A percentile compares a stretch with the other conserved stretches of the same genome.
These are phyloP conservation scores for Quercus agrifolia DNA, from an alignment of 306 rosid genomes.

Conservation along the genomic window DNA sequence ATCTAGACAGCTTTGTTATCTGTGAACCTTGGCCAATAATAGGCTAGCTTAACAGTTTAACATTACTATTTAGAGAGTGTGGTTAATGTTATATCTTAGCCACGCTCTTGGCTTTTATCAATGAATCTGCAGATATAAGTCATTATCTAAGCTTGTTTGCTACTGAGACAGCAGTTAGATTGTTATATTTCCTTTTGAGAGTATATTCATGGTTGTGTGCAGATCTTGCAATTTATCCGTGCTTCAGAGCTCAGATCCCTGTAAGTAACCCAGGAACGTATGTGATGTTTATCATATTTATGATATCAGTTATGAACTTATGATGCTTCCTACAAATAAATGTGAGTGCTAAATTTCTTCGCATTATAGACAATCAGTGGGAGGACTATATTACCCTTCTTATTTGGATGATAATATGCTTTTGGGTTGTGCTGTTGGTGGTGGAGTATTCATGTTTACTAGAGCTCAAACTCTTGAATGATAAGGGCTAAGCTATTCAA, in stretches of 20 bases:
- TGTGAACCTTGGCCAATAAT: neutral
- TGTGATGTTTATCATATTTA: neutral
- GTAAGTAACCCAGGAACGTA: conserved; percentile 78
- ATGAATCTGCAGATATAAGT: neutral
- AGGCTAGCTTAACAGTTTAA: neutral
- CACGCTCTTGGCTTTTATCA: neutral
- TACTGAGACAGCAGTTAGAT: neutral
- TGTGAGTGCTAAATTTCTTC: no score
- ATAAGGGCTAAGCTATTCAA: conserved; percentile 1
- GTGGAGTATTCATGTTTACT: conserved; percentile 84
- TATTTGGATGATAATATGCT: no score
- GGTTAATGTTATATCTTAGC: neutral
- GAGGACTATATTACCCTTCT: no score
- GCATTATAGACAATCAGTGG: no score
- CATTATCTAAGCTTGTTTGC: neutral
- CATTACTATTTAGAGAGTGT: neutral
- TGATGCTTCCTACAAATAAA: neutral
- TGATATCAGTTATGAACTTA: neutral
- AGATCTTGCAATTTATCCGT: conserved; percentile 81
- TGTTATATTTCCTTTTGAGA: neutral
- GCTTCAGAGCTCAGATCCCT: conserved; percentile 65
- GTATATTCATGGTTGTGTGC: conserved; percentile 11
- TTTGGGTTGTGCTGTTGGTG: conserved; percentile 43
- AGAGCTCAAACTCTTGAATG: conserved; percentile 68
- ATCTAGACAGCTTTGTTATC: neutral